Percentiles rank a stretch among this genome's conserved stretches.
phyloP scores from a whole-genome alignment of 768 basidiomycete genomes.

The Boletellus emodensis region DNA sequence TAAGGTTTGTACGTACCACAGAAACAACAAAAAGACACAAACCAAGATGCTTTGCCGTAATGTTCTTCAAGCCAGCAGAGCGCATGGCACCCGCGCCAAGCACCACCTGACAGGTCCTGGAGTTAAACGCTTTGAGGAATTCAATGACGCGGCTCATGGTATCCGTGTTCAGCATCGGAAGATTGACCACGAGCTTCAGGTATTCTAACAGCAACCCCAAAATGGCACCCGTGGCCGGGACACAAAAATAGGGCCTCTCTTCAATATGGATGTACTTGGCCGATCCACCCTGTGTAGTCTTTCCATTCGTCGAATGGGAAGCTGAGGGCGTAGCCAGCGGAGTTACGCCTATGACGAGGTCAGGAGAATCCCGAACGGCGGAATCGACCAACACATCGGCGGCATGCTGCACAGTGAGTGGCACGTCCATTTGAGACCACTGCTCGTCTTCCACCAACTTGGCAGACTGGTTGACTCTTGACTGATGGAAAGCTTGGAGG shows the following conservation, averaged over 20 bases:
- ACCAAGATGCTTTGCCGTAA: conserved; percentile 98
- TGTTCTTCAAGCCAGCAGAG: conserved; percentile 94
- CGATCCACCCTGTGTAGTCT: conserved; percentile 16
- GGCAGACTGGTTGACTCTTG: conserved; percentile 72
- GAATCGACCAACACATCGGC: conserved; percentile 72
- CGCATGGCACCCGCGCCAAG: conserved; percentile 99
- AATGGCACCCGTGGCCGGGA: conserved; percentile 77
- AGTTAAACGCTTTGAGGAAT: conserved; percentile 97
- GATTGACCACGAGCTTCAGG: conserved; percentile 79
- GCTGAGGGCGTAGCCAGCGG: background rate
- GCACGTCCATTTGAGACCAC: conserved; percentile 79
- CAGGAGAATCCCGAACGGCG: conserved; percentile 77
- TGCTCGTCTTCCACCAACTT: conserved; percentile 94
- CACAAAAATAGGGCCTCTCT: conserved; percentile 79
- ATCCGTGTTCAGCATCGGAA: conserved; percentile 87
- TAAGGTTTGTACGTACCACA: conserved; percentile 14
- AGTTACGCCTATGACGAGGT: conserved; percentile 44
- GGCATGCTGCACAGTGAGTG: conserved; percentile 60
- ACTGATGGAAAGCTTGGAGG: conserved; percentile 81
- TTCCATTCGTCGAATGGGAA: conserved; percentile 10
- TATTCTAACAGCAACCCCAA: conserved; percentile 78
- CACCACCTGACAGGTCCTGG: conserved; percentile 96
- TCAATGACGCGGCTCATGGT: conserved; percentile 94
- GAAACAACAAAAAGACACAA: conserved; percentile 25
- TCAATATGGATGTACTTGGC: conserved; percentile 74